A percentile compares a stretch with the other conserved stretches of the same genome.
Evolutionary conservation across 352 stramenopile species (phyloP).

Genomic region (Globisporangium uncinulatum): DNA sequence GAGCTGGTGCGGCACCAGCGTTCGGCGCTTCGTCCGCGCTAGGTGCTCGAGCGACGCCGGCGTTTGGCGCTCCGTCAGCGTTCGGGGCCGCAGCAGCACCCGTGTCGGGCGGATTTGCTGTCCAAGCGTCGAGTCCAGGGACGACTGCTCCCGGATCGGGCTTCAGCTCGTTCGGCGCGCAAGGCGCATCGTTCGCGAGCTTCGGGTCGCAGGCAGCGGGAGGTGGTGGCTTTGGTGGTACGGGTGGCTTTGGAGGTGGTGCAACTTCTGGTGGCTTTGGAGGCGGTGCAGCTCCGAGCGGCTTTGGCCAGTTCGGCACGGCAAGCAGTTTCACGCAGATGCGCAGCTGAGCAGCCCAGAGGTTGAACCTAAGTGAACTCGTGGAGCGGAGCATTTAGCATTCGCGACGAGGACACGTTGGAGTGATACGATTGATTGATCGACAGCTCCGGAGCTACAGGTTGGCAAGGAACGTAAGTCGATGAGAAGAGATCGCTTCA

Average conservation of each 20-base stretch:
- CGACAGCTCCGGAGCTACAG: too few species aligned
- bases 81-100: constrained; percentile 7
- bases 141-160: constrained; percentile 19
- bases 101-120: constrained; percentile 3
- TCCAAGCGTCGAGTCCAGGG: constrained; percentile 9
- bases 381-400: too few species aligned
- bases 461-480: not conserved
- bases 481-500: not conserved
- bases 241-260: constrained; percentile 12
- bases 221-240: constrained; percentile 16
- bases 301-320: not conserved
- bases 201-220: constrained; percentile 18
- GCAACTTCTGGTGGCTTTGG: constrained; percentile 16
- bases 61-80: constrained; percentile 12
- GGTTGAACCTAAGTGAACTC: too few species aligned
- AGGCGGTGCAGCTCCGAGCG: constrained; percentile 43
- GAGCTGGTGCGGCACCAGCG: constrained; percentile 25
- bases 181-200: constrained; percentile 33
- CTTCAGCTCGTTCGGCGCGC: constrained; percentile 37
- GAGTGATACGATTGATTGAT: not conserved
- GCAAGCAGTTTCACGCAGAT: constrained; percentile 41
- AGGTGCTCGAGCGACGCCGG: constrained; percentile 20
- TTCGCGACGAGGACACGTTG: not conserved
- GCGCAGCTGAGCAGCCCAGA: constrained; percentile 2
- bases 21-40: constrained; percentile 50